A percentile compares a stretch with the other conserved stretches of the same genome.
Evolutionary conservation across 495 filamentous ascomycete genomes (phyloP).

Genomic region (Podospora bellae-mahoneyi): DNA sequence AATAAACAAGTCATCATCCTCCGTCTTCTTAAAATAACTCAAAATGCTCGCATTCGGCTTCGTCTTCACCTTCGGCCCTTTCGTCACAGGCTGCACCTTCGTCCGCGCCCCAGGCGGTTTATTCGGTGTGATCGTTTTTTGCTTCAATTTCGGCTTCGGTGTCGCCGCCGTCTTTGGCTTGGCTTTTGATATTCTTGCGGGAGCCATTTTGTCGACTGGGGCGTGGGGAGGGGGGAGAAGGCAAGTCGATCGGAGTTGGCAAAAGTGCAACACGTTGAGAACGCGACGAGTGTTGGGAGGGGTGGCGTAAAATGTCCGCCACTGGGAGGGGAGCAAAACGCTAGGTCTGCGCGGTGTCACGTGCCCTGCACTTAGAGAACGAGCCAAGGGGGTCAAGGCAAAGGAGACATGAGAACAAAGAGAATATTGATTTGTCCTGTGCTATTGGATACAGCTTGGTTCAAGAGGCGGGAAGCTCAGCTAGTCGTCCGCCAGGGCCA

Average conservation of each 20-base stretch:
- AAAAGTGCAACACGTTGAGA: neutral
- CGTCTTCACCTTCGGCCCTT: constrained; percentile 29
- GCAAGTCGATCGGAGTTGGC: no score
- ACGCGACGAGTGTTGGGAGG: neutral
- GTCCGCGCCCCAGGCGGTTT: neutral
- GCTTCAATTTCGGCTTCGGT: constrained; percentile 1
- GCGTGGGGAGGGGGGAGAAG: neutral
- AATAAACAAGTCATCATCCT: constrained; percentile 41
- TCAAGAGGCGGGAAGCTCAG: no score
- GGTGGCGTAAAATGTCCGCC: neutral
- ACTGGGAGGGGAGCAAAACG: constrained; percentile 9
- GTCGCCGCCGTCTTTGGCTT: neutral
- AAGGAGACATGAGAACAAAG: neutral
- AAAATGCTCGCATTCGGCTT: constrained; percentile 69
- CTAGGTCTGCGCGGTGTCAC: constrained; percentile 18
- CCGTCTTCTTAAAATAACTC: constrained; percentile 76
- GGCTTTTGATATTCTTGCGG: neutral
- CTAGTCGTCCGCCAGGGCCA: no score
- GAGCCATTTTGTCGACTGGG: neutral
- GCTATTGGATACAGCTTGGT: no score
- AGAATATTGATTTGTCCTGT: neutral
- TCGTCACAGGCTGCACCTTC: constrained; percentile 12
- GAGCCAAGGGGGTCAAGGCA: neutral
- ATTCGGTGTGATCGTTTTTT: neutral
- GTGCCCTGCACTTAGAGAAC: neutral